Evolutionary conservation across 2,329 filamentous ascomycete species (phyloP).

Genomic region (Pseudocercospora fuligena): DNA sequence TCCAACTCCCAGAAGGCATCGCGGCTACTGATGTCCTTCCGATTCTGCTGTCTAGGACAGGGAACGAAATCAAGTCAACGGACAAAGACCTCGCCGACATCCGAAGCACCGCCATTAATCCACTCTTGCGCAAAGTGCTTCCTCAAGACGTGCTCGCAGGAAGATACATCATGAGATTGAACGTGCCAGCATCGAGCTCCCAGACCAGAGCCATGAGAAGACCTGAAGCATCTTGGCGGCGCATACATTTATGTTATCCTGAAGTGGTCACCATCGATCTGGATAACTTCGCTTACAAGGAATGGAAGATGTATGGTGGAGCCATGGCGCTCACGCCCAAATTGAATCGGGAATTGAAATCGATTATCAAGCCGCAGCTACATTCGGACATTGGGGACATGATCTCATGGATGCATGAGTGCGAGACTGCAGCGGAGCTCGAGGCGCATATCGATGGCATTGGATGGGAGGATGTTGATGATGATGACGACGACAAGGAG

Average conservation of each 20-base stretch:
- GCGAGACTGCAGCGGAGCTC: background rate
- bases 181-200: background rate
- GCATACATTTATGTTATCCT: background rate
- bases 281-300: no score
- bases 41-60: background rate
- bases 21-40: background rate
- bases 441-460: background rate
- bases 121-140: background rate
- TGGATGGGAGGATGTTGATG: no score
- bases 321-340: no score
- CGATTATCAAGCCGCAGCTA: no score
- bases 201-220: background rate
- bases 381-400: background rate
- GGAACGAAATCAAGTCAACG: background rate
- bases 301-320: no score
- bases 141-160: background rate
- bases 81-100: background rate
- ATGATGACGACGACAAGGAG: no score
- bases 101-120: background rate
- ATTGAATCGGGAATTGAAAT: no score
- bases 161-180: background rate
- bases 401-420: background rate
- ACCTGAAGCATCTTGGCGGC: background rate
- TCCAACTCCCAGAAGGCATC: background rate
- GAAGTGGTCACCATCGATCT: background rate